Percentiles rank a stretch among this genome's conserved stretches.
These are phyloP conservation scores for Vigna unguiculata DNA, from an alignment of 306 rosid genomes.

Conservation along the genomic window DNA sequence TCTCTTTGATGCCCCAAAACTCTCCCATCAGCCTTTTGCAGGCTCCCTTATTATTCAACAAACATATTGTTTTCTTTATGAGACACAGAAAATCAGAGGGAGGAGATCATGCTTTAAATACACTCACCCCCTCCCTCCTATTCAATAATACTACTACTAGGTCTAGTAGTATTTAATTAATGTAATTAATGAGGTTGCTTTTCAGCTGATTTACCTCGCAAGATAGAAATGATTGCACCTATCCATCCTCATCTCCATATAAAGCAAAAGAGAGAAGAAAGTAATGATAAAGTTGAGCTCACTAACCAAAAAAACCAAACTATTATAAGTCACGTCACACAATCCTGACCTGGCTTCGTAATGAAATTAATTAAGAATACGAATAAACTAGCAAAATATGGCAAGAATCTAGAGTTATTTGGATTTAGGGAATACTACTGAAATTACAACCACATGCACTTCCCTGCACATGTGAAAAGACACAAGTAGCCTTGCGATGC, in stretches of 20 bases:
- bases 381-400: constrained; percentile 35
- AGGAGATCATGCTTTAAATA: constrained; percentile 47
- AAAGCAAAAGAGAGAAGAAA: constrained; percentile 42
- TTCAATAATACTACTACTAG: constrained; percentile 11
- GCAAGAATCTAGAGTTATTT: constrained; percentile 44
- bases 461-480: constrained; percentile 12
- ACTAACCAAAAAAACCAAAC: constrained; percentile 34
- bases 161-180: constrained; percentile 1
- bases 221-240: constrained; percentile 53
- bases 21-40: constrained; percentile 57
- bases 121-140: background rate
- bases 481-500: constrained; percentile 20
- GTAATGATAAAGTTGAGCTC: constrained; percentile 44
- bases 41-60: constrained; percentile 43
- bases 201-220: constrained; percentile 55
- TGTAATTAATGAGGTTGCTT: constrained; percentile 28
- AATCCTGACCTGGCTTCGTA: background rate
- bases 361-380: constrained; percentile 22
- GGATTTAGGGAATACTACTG: constrained; percentile 39
- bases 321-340: constrained; percentile 44
- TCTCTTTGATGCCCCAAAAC: constrained; percentile 52
- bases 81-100: constrained; percentile 46
- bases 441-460: background rate
- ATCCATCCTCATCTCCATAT: constrained; percentile 51
- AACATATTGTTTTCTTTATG: constrained; percentile 34